Percentiles rank a stretch among this genome's conserved stretches.
These are phyloP conservation scores for Suillus bovinus DNA, from an alignment of 768 basidiomycete genomes.

Conservation along the genomic window DNA sequence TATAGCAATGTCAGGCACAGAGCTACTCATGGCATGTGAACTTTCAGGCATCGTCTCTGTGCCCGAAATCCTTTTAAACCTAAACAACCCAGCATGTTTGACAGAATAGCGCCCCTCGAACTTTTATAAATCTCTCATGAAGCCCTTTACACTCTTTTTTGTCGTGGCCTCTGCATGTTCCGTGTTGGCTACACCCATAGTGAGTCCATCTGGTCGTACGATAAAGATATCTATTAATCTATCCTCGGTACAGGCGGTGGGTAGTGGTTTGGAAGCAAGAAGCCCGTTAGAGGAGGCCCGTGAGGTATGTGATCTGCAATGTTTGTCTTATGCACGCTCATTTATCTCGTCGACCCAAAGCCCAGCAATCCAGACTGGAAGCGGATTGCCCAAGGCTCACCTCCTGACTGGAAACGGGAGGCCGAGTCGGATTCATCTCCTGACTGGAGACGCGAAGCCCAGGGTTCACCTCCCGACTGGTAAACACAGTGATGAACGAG, in stretches of 20 bases:
- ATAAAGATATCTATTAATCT: not conserved
- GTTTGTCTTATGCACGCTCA: not conserved
- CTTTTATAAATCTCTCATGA: not conserved
- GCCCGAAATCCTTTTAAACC: conserved; percentile 5
- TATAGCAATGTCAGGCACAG: conserved; percentile 10
- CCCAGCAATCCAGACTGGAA: not conserved
- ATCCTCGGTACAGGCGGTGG: not conserved
- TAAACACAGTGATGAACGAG: not conserved
- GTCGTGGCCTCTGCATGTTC: conserved; percentile 4
- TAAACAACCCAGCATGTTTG: not conserved
- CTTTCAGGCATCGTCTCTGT: not conserved
- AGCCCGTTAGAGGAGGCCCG: not conserved
- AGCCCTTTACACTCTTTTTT: conserved; percentile 7
- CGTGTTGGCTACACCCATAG: conserved; percentile 6
- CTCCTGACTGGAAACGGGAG: no score
- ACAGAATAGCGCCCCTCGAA: not conserved
- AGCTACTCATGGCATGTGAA: conserved; percentile 11
- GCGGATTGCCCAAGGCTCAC: not conserved
- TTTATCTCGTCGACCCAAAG: not conserved
- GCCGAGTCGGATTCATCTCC: no score
- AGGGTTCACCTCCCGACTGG: conserved; percentile 9
- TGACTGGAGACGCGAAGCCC: no score
- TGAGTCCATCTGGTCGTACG: not conserved
- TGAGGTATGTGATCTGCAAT: not conserved
- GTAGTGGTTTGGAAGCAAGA: not conserved